A percentile compares a stretch with the other conserved stretches of the same genome.
phyloP scores from a whole-genome alignment of 768 basidiomycete species.

The Lentinula detonsa region DNA sequence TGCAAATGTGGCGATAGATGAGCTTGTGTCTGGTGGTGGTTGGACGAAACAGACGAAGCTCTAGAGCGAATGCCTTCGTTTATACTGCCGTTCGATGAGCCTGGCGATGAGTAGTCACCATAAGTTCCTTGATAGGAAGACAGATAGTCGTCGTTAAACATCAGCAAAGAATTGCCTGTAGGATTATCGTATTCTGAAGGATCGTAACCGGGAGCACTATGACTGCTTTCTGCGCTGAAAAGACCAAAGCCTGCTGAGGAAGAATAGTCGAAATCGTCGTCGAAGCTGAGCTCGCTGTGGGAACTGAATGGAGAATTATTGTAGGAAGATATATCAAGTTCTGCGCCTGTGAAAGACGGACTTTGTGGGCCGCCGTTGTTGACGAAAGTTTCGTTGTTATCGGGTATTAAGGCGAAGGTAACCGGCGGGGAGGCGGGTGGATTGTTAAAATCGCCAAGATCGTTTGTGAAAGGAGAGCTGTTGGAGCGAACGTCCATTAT shows the following conservation, averaged over 20 bases:
- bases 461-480: neutral
- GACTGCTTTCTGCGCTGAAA: constrained; percentile 32
- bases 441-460: constrained; percentile 1
- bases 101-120: constrained; percentile 34
- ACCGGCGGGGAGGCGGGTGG: constrained; percentile 2
- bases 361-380: constrained; percentile 35
- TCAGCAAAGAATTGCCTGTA: constrained; percentile 41
- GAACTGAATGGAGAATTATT: constrained; percentile 66
- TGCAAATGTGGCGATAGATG: constrained; percentile 4
- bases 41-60: constrained; percentile 66
- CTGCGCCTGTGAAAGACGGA: constrained; percentile 46
- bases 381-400: neutral
- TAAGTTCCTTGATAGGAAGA: constrained; percentile 28
- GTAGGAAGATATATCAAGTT: constrained; percentile 33
- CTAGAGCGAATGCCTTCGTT: constrained; percentile 46
- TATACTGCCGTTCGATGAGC: constrained; percentile 43
- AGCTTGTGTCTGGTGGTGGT: constrained; percentile 27
- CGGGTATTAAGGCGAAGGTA: constrained; percentile 4
- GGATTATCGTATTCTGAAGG: constrained; percentile 69
- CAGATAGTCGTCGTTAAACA: constrained; percentile 49
- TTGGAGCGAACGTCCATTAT: constrained; percentile 2
- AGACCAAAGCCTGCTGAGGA: constrained; percentile 29
- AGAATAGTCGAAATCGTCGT: constrained; percentile 37
- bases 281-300: constrained; percentile 60
- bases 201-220: constrained; percentile 46